Evolutionary conservation across 139 green algal species (phyloP).

Genomic region (Parachlorella kessleri): DNA sequence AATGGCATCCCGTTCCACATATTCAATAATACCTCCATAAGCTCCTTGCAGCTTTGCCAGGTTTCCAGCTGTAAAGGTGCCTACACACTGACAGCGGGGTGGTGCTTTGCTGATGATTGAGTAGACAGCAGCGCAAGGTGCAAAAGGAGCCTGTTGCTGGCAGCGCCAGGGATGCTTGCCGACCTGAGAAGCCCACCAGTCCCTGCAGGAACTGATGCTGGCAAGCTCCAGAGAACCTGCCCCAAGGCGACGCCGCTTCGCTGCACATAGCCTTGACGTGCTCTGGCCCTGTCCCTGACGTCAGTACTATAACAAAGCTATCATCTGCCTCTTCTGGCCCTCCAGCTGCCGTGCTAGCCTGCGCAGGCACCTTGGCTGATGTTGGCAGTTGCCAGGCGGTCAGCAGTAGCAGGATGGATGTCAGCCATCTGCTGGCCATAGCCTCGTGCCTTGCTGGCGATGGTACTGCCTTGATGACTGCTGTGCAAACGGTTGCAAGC

Average conservation of each 20-base stretch:
- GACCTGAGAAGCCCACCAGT: constrained; percentile 22
- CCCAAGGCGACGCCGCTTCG: neutral
- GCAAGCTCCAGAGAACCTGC: constrained; percentile 1
- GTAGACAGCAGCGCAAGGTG: too few species aligned
- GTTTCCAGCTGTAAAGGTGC: neutral
- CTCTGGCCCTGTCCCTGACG: constrained; percentile 1
- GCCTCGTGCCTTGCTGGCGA: too few species aligned
- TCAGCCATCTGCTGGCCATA: neutral
- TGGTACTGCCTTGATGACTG: too few species aligned
- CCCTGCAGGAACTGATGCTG: constrained; percentile 3
- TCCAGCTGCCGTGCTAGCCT: too few species aligned
- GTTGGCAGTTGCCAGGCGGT: neutral
- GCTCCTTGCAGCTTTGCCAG: neutral
- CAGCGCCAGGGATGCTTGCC: too few species aligned
- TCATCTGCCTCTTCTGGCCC: neutral
- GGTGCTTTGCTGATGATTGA: too few species aligned
- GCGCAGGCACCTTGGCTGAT: too few species aligned
- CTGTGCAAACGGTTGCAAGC: too few species aligned
- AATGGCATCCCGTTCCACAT: constrained; percentile 3
- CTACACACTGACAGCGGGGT: too few species aligned
- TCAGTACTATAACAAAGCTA: constrained; percentile 23
- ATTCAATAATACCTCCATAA: neutral
- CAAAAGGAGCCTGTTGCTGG: too few species aligned
- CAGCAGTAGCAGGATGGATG: neutral
- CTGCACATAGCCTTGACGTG: neutral